Evolutionary conservation across 1,284 basidiomycete species (phyloP).

Genomic region (Anthracocystis panici-leucophaei): DNA sequence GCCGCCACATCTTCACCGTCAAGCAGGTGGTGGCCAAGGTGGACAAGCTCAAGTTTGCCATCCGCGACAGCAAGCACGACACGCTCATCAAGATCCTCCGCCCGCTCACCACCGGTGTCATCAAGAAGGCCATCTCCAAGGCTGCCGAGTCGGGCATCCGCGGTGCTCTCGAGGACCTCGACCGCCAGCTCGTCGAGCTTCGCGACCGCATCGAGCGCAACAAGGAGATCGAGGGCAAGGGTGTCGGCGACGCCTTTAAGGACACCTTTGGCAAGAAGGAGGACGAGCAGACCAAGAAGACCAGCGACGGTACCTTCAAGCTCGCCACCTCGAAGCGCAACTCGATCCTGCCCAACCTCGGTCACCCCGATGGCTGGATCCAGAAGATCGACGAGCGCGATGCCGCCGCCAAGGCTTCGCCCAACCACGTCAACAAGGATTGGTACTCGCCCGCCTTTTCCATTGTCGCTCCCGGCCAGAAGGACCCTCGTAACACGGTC

Average conservation of each 20-base stretch:
- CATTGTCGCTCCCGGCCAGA: constrained; percentile 55
- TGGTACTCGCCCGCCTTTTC: constrained; percentile 79
- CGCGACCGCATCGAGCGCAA: constrained; percentile 77
- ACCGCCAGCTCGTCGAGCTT: constrained; percentile 85
- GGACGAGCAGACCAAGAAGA: constrained; percentile 67
- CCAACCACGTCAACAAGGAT: constrained; percentile 71
- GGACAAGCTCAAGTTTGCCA: constrained; percentile 86
- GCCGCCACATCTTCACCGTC: constrained; percentile 79
- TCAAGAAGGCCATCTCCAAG: constrained; percentile 91
- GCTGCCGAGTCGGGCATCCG: constrained; percentile 82
- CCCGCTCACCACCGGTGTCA: constrained; percentile 72
- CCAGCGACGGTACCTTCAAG: constrained; percentile 62
- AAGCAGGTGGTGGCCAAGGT: constrained; percentile 83
- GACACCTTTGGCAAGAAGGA: constrained; percentile 73
- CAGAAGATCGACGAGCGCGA: constrained; percentile 76
- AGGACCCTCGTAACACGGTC: constrained; percentile 49
- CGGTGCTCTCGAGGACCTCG: constrained; percentile 85
- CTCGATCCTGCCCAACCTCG: constrained; percentile 72
- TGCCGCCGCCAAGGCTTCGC: constrained; percentile 71
- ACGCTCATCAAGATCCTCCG: constrained; percentile 85
- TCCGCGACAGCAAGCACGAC: constrained; percentile 91
- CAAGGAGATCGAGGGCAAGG: constrained; percentile 53
- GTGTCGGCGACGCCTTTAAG: constrained; percentile 74
- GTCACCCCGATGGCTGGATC: constrained; percentile 80
- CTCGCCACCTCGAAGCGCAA: constrained; percentile 62